Percentiles rank a stretch among this genome's conserved stretches.
Evolutionary conservation across 495 filamentous ascomycete species (phyloP).

Genomic region (Penicillium cinerascens): DNA sequence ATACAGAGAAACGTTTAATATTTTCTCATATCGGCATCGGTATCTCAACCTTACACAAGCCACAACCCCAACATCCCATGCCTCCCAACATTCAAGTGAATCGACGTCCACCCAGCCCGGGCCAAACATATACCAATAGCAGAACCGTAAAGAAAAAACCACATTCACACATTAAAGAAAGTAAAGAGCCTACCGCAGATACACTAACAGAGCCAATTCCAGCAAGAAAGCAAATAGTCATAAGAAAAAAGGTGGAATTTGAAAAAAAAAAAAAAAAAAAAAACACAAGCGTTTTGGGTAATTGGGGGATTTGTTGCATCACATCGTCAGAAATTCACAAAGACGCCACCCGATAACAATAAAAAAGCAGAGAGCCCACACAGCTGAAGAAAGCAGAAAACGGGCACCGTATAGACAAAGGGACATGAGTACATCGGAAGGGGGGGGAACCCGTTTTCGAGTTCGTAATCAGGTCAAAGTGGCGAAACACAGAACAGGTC

Average conservation of each 20-base stretch:
- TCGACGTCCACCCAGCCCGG: no score
- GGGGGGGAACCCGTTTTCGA: not conserved
- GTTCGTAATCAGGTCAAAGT: not conserved
- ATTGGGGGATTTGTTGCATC: constrained; percentile 15
- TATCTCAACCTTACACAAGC: no score
- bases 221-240: not conserved
- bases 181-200: not conserved
- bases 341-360: constrained; percentile 18
- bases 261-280: not conserved
- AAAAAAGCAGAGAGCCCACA: constrained; percentile 14
- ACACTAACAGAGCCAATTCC: no score
- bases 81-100: no score
- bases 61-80: no score
- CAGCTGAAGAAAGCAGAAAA: not conserved
- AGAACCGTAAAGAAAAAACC: no score
- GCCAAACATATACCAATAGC: no score
- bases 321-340: constrained; percentile 27
- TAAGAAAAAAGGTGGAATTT: not conserved
- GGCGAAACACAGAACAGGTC: not conserved
- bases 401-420: constrained; percentile 13
- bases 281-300: constrained; percentile 13
- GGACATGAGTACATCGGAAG: constrained; percentile 15
- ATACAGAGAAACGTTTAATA: no score
- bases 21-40: no score
- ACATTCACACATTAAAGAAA: not conserved